phyloP scores from a whole-genome alignment of 1,139 yeast genomes.

The Barnettozyma hawaiiensis region DNA sequence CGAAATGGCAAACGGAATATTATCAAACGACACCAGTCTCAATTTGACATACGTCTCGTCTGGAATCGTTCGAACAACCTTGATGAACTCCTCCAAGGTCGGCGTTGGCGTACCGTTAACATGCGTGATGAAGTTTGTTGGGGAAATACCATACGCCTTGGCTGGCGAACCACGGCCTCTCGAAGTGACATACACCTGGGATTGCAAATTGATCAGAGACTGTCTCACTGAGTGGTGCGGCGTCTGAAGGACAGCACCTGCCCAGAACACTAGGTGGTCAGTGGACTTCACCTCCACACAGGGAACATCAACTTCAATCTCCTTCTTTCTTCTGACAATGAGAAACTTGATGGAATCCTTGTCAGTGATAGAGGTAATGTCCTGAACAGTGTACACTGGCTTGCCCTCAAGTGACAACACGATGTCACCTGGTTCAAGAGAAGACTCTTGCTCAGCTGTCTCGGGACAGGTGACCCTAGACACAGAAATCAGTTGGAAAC shows the following conservation, averaged over 20 bases:
- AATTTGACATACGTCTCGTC: slow-evolving; percentile 79
- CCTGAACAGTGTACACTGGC: slow-evolving; percentile 61
- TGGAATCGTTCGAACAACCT: slow-evolving; percentile 58
- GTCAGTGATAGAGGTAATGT: slow-evolving; percentile 35
- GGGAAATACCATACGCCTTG: slow-evolving; percentile 70
- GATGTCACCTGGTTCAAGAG: slow-evolving; percentile 62
- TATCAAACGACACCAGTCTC: slow-evolving; percentile 77
- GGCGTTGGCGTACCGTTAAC: slow-evolving; percentile 74
- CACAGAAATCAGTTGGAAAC: slow-evolving; percentile 68
- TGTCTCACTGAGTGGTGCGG: slow-evolving; percentile 74
- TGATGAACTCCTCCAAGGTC: slow-evolving; percentile 58
- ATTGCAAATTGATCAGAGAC: slow-evolving; percentile 72
- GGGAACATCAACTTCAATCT: slow-evolving; percentile 54
- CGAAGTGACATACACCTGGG: slow-evolving; percentile 71
- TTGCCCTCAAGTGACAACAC: slow-evolving; percentile 63
- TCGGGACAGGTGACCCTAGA: slow-evolving; percentile 58
- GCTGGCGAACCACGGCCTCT: slow-evolving; percentile 82
- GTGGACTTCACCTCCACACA: slow-evolving; percentile 56
- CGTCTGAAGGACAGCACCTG: slow-evolving; percentile 65
- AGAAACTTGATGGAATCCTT: slow-evolving; percentile 46
- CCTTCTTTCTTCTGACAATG: slow-evolving; percentile 56
- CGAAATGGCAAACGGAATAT: slow-evolving; percentile 79
- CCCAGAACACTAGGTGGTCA: slow-evolving; percentile 67
- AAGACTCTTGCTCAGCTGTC: slow-evolving; percentile 26
- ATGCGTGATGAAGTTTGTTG: slow-evolving; percentile 83